phyloP scores from a whole-genome alignment of 2,329 filamentous ascomycete species.

The Grosmannia clavigera region DNA sequence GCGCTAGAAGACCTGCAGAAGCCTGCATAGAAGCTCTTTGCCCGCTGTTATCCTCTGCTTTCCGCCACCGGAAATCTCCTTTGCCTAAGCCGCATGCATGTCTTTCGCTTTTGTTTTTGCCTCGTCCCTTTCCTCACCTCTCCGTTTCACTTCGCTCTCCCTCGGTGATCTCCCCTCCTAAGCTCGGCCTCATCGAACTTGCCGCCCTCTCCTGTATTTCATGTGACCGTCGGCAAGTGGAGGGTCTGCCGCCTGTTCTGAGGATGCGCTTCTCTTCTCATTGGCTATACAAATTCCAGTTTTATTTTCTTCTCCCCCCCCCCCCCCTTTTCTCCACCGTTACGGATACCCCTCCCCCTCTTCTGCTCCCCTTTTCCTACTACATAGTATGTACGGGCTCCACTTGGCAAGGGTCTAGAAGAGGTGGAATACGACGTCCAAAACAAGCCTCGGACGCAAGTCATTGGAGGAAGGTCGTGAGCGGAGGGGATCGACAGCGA shows the following conservation, averaged over 20 bases:
- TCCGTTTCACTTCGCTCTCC: neutral
- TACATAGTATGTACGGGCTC: neutral
- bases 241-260: neutral
- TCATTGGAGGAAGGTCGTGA: neutral
- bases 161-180: neutral
- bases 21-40: conserved; percentile 19
- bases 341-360: neutral
- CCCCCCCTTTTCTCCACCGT: neutral
- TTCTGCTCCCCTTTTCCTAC: neutral
- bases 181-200: too few species aligned
- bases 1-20: conserved; percentile 26
- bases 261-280: neutral
- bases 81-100: neutral
- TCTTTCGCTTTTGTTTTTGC: too few species aligned
- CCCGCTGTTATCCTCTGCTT: neutral
- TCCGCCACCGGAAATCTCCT: neutral
- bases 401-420: neutral
- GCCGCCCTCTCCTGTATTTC: neutral
- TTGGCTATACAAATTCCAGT: neutral
- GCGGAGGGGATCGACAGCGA: neutral
- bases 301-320: neutral
- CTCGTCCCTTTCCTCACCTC: neutral
- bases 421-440: neutral
- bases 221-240: too few species aligned
- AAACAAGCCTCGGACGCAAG: neutral